Base-by-base conservation (phyloP, 148 eudicot genomes). In the Cornus florida region DNA sequence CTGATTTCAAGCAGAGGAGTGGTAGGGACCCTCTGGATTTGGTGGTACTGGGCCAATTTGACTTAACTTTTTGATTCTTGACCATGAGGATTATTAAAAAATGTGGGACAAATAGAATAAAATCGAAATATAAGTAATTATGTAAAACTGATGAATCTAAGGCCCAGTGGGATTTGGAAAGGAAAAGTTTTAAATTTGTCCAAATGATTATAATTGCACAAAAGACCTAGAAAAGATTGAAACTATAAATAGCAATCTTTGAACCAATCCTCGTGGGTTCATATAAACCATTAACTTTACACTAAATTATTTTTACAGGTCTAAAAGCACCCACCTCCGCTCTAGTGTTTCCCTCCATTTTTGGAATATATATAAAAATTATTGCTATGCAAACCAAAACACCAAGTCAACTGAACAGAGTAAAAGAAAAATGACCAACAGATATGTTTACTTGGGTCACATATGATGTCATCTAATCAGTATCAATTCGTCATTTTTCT, bases 1-100 rank as follows among this genome's bases (percentile, higher is more conserved):
- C 31, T 73, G 17, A 56, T 24, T 32, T 17, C 35, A 4, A 41
- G 33, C 76, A 78, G 23, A 81, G 68, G 39, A 67, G 82, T 69
- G 75, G 88, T 41, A 16, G 80, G 83, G 82, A 62, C 78, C 86
- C 82, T 24, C 77, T 53, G 72, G 62, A 53, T 23, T 50, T 75
- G 73, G 81, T 50, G 67, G 67, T 41, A 19, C 28, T 71, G 69
- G 16, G 53, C 24, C 10, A 16, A 20, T 73, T 83, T 83, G 84
- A 80, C 82, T 70, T 43, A 69, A 69, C 32, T 69, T 69, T 72
- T 69, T 17, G 23, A 77, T 53, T 53, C 28, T 53, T 38, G 39
- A 78, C 31, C 19, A 19, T 62, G 48, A 3, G 38, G 64, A 22
- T 72, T 43, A 19, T 35, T 12, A 73, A 62, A 62, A 19, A 20